A percentile compares a stretch with the other conserved stretches of the same genome.
Evolutionary conservation across 441 rosid genomes (phyloP).

Genomic region (Corymbia calophylla): DNA sequence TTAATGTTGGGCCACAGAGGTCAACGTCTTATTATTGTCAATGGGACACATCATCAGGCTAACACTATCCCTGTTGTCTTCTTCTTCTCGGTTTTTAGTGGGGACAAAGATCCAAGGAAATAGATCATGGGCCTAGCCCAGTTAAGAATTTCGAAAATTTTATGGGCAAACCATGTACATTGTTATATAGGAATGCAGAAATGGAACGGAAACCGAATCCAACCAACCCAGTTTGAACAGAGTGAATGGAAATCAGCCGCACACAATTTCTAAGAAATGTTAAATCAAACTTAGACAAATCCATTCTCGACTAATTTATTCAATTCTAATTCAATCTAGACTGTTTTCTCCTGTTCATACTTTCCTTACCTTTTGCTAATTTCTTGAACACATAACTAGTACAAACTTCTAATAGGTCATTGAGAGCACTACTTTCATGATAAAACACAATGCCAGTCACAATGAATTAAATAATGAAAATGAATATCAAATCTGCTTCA

Average conservation of each 20-base stretch:
- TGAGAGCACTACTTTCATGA: not conserved
- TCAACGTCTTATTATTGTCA: too few species aligned
- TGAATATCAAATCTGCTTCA: not conserved
- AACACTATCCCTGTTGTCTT: not conserved
- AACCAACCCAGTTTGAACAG: not conserved
- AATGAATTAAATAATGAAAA: not conserved
- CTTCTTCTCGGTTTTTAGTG: not conserved
- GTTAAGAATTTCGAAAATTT: not conserved
- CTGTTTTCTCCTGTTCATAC: not conserved
- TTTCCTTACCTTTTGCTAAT: not conserved
- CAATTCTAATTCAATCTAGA: not conserved
- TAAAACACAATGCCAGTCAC: not conserved
- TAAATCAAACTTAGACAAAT: not conserved
- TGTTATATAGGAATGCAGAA: accelerated
- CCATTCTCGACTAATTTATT: not conserved
- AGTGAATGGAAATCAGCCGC: not conserved
- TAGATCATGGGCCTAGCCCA: not conserved
- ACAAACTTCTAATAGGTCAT: not conserved
- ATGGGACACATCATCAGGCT: not conserved
- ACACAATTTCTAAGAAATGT: not conserved
- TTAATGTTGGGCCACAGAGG: not conserved
- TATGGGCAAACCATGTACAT: not conserved
- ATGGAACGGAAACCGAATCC: not conserved
- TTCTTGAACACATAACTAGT: not conserved
- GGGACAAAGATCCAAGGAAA: not conserved